Conservation (phyloP, 129 eudicot species). For the Arctium lappa region DNA sequence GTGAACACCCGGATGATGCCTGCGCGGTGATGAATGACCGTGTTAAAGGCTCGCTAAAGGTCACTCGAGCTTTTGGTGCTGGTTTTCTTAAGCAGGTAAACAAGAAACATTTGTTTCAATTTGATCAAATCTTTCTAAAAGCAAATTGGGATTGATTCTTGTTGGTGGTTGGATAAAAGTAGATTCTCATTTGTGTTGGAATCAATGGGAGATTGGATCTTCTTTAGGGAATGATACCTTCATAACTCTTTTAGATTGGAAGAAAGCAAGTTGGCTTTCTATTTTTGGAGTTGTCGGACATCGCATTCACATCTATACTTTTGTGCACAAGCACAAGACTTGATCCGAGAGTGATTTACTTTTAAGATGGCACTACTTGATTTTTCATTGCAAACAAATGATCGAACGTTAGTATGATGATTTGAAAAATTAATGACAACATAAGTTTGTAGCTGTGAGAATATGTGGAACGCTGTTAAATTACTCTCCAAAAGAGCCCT, state of each 20-base stretch:
- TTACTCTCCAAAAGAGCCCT: neutral
- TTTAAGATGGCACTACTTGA: neutral
- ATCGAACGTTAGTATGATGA: neutral
- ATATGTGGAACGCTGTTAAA: neutral
- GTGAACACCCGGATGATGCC: constrained; percentile 77
- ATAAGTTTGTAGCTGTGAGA: too few relatives aligned
- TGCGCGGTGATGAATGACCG: constrained; percentile 76
- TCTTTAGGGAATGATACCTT: constrained; percentile 24
- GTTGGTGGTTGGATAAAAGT: constrained; percentile 30
- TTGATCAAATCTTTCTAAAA: constrained; percentile 3
- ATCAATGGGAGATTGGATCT: constrained; percentile 17
- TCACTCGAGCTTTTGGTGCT: constrained; percentile 96
- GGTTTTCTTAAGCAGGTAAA: constrained; percentile 97
- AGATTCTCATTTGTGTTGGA: constrained; percentile 27
- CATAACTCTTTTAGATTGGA: constrained; percentile 23
- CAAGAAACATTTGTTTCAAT: neutral
- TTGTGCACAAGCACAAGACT: constrained; percentile 4
- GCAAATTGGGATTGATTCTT: constrained; percentile 27
- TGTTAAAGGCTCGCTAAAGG: constrained; percentile 90
- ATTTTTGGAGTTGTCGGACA: constrained; percentile 15
- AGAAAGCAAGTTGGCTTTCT: constrained; percentile 27
- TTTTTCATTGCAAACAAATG: neutral
- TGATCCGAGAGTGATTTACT: neutral
- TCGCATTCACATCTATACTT: constrained; percentile 1
- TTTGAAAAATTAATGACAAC: too few relatives aligned